Evolutionary conservation across 352 stramenopile species (phyloP).

Genomic region (Aphanomyces cochlioides): DNA sequence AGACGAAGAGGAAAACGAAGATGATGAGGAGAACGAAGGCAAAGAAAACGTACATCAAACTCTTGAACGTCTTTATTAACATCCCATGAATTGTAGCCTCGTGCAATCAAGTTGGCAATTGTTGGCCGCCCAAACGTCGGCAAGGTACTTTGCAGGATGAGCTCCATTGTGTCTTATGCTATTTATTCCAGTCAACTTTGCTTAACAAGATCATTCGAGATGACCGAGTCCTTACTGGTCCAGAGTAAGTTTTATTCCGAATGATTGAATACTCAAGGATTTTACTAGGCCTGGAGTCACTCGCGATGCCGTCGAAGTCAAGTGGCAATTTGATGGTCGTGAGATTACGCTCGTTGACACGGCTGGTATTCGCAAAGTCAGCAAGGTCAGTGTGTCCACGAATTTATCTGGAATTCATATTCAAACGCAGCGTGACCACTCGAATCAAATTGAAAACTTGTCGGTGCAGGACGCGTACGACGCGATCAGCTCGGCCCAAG

Average conservation of each 20-base stretch:
- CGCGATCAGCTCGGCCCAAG: slow-evolving; percentile 73
- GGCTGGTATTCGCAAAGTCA: slow-evolving; percentile 75
- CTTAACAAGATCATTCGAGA: slow-evolving; percentile 80
- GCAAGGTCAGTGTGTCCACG: slow-evolving; percentile 40
- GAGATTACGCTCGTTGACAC: slow-evolving; percentile 81
- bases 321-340: slow-evolving; percentile 65
- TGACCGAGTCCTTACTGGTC: slow-evolving; percentile 72
- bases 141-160: slow-evolving; percentile 36
- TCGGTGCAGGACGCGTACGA: slow-evolving; percentile 78
- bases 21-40: slow-evolving; percentile 43
- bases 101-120: slow-evolving; percentile 72
- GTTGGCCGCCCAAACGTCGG: slow-evolving; percentile 75
- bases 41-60: slow-evolving; percentile 49
- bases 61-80: not conserved
- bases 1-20: not conserved
- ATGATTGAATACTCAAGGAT: not conserved
- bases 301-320: slow-evolving; percentile 75
- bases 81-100: slow-evolving; percentile 36
- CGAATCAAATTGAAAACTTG: slow-evolving; percentile 81
- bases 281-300: slow-evolving; percentile 64
- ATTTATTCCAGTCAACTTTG: slow-evolving; percentile 50
- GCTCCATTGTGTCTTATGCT: not conserved
- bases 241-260: slow-evolving; percentile 49
- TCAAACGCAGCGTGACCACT: slow-evolving; percentile 47
- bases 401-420: not conserved